Evolutionary conservation across 192 early-diverging fungal species (phyloP).

Genomic region (Spizellomyces sp.): DNA sequence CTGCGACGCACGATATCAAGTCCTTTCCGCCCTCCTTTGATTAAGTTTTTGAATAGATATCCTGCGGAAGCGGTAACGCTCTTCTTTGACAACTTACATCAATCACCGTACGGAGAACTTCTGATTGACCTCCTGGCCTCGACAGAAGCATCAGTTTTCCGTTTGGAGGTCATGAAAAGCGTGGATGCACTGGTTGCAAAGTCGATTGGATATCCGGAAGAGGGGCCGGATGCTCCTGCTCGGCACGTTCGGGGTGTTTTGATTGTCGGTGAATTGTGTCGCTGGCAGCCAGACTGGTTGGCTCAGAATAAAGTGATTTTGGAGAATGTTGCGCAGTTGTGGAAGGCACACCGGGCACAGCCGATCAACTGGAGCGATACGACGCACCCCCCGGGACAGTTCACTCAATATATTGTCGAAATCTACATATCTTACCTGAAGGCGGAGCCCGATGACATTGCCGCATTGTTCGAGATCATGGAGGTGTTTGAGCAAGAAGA

Average conservation of each 20-base stretch:
- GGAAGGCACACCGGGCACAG: conserved; percentile 30
- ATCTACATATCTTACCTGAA: conserved; percentile 72
- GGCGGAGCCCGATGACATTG: conserved; percentile 63
- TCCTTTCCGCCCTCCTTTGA: conserved; percentile 89
- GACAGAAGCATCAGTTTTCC: conserved; percentile 29
- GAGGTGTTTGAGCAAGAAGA: conserved; percentile 69
- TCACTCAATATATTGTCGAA: conserved; percentile 65
- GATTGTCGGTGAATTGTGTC: conserved; percentile 29
- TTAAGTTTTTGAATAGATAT: conserved; percentile 91
- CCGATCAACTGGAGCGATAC: conserved; percentile 19
- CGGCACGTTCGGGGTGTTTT: conserved; percentile 27
- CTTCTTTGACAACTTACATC: conserved; percentile 67
- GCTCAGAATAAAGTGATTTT: conserved; percentile 36
- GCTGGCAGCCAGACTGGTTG: conserved; percentile 43
- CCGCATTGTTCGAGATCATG: conserved; percentile 75
- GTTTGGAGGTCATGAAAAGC: conserved; percentile 30
- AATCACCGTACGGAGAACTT: conserved; percentile 47
- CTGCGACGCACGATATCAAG: conserved; percentile 83
- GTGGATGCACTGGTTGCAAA: conserved; percentile 32
- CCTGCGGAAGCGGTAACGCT: conserved; percentile 79
- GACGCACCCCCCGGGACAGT: conserved; percentile 37
- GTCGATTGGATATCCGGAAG: conserved; percentile 15
- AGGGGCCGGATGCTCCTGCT: neutral
- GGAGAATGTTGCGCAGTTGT: conserved; percentile 24
- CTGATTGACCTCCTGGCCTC: conserved; percentile 37